Evolutionary conservation across 2,329 filamentous ascomycete genomes (phyloP).

Genomic region (Fusarium aywerte): DNA sequence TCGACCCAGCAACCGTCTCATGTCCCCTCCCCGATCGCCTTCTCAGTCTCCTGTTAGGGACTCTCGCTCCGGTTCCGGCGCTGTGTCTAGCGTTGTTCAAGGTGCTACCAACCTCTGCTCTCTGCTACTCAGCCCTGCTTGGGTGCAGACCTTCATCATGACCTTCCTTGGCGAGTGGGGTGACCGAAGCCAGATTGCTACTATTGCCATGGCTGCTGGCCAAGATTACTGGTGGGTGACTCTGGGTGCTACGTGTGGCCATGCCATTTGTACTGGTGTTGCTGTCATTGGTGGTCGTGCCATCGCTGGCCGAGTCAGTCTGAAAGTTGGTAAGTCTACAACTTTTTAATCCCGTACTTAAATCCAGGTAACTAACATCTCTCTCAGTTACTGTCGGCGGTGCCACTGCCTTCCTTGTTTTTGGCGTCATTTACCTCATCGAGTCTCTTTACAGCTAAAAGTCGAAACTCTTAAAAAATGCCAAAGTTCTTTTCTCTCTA

Average conservation of each 20-base stretch:
- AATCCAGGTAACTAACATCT: conserved; percentile 37
- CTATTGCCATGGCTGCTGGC: conserved; percentile 97
- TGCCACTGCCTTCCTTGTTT: conserved; percentile 87
- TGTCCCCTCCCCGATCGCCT: conserved; percentile 82
- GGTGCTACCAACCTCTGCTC: conserved; percentile 89
- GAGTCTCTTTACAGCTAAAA: conserved; percentile 74
- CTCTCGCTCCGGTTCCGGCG: conserved; percentile 58
- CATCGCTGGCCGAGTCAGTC: conserved; percentile 91
- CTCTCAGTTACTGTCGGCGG: conserved; percentile 87
- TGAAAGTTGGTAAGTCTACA: conserved; percentile 85
- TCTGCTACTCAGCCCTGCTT: conserved; percentile 90
- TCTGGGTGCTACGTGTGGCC: conserved; percentile 84
- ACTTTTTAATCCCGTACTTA: not conserved
- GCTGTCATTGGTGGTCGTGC: conserved; percentile 93
- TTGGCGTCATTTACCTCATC: conserved; percentile 90
- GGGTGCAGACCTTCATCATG: conserved; percentile 99
- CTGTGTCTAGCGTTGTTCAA: conserved; percentile 57
- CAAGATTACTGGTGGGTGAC: conserved; percentile 99
- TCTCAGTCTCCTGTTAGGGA: conserved; percentile 78
- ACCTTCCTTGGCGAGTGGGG: conserved; percentile 99
- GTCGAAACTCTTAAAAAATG: conserved; percentile 4
- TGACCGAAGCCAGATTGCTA: conserved; percentile 96
- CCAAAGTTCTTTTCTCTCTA: conserved; percentile 17
- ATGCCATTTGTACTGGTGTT: conserved; percentile 88
- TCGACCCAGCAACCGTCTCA: conserved; percentile 78